Evolutionary conservation across 2,329 filamentous ascomycete genomes (phyloP).

Genomic region (Nakataea oryzae): DNA sequence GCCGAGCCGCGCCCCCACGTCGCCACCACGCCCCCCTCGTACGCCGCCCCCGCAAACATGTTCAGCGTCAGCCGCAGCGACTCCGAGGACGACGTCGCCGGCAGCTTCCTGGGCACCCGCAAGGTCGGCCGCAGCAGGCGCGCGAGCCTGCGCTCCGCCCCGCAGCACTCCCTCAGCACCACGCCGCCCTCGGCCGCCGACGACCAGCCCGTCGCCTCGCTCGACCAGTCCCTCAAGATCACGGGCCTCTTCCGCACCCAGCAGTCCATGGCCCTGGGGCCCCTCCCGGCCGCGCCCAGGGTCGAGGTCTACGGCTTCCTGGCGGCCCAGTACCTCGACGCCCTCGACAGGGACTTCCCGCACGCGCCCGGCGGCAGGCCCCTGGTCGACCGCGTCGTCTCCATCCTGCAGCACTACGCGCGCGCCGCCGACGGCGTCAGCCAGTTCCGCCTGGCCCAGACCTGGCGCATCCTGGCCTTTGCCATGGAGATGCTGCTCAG

Average conservation of each 20-base stretch:
- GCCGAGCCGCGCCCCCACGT: neutral
- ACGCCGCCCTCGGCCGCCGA: conserved; percentile 37
- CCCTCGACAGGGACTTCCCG: conserved; percentile 38
- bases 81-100: conserved; percentile 54
- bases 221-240: conserved; percentile 48
- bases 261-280: conserved; percentile 53
- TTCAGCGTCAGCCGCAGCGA: conserved; percentile 50
- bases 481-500: conserved; percentile 42
- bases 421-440: conserved; percentile 44
- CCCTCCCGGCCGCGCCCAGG: conserved; percentile 40
- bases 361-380: conserved; percentile 21
- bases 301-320: conserved; percentile 45
- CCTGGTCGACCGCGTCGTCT: conserved; percentile 34
- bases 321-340: conserved; percentile 44
- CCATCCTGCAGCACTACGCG: conserved; percentile 46
- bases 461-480: conserved; percentile 51
- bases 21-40: conserved; percentile 23
- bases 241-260: conserved; percentile 48
- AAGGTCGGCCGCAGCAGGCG: conserved; percentile 27
- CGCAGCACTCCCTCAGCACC: conserved; percentile 32
- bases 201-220: conserved; percentile 33
- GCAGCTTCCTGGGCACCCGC: conserved; percentile 44
- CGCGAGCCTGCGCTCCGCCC: conserved; percentile 28
- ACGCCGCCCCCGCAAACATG: conserved; percentile 31
- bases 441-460: conserved; percentile 51